Evolutionary conservation across 1,139 yeast species (phyloP), one percentile per base, ranked within the genome.

Genomic region (Saccharomycopsis hybrid): DNA sequence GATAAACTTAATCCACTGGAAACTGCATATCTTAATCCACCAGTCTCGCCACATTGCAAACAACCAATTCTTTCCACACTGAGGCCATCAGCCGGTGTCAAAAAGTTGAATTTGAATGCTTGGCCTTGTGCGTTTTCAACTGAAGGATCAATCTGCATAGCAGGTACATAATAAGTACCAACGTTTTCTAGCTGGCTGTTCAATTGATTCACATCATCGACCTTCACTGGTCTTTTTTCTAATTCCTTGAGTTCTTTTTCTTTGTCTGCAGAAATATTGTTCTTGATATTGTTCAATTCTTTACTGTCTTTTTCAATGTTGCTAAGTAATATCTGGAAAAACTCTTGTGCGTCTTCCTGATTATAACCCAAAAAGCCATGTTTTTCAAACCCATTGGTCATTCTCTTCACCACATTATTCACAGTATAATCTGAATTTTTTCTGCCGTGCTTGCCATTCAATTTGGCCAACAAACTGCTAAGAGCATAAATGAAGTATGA

Each of bases 311-410:
- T 76, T 63, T 88, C 97, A 47, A 88, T 69, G 49, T 85, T 77
- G 42, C 77, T 73, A 73, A 88, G 73, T 3, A 88, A 76, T 55
- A 85, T 77, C 63, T 88, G 96, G 67, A 88, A 88, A 60, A 88
- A 88, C 63, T 88, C 97, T 65, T 89, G 96, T 0, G 96, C 96
- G 66, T 88, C 97, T 65, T 88, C 96, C 65, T 88, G 97, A 60
- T 85, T 88, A 61, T 87, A 86, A 1, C 96, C 92, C 45, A 81
- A 67, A 60, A 88, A 80, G 56, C 88, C 75, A 61, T 82, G 82
- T 58, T 81, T 84, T 58, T 80, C 81, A 4, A 95, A 90, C 0
- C 90, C 85, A 60, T 84, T 84, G 2, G 87, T 82, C 84, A 88
- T 82, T 24, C 80, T 77, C 60, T 77, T 78, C 54, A 87, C 68